A percentile compares a stretch with the other conserved stretches of the same genome.
Evolutionary conservation across 805 yeast genomes (phyloP).

Genomic region (Wickerhamiella hasegawae): DNA sequence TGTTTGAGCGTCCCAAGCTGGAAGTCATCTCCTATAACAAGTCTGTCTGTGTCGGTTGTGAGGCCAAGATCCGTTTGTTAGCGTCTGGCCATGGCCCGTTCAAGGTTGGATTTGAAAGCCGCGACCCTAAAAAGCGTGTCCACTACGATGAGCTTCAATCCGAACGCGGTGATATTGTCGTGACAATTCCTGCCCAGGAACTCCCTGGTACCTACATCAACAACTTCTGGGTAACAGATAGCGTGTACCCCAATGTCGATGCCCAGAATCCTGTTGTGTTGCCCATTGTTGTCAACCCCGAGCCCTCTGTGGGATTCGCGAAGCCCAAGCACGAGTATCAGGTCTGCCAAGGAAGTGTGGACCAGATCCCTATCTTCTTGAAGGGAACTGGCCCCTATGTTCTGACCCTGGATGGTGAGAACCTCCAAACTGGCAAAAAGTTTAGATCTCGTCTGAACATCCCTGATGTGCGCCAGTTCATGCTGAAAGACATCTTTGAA

Average conservation of each 20-base stretch:
- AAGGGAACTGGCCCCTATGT: slow-evolving; percentile 48
- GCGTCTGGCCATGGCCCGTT: slow-evolving; percentile 16
- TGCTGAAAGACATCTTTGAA: slow-evolving; percentile 31
- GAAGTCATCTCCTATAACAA: slow-evolving; percentile 20
- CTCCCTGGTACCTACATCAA: slow-evolving; percentile 9
- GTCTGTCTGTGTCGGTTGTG: neutral
- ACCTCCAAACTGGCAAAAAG: slow-evolving; percentile 40
- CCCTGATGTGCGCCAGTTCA: slow-evolving; percentile 25
- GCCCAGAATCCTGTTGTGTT: slow-evolving; percentile 2
- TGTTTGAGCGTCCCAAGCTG: slow-evolving; percentile 32
- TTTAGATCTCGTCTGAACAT: slow-evolving; percentile 31
- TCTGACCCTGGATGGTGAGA: slow-evolving; percentile 40
- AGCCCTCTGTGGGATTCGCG: slow-evolving; percentile 36
- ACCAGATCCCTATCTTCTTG: slow-evolving; percentile 35
- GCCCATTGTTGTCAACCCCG: slow-evolving; percentile 8
- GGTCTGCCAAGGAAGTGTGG: slow-evolving; percentile 31
- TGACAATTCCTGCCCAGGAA: neutral
- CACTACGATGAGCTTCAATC: slow-evolving; percentile 1
- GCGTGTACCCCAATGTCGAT: slow-evolving; percentile 11
- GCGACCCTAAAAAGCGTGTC: slow-evolving; percentile 10
- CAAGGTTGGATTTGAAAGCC: slow-evolving; percentile 11
- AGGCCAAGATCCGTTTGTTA: neutral
- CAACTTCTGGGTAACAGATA: slow-evolving; percentile 13
- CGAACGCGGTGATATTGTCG: neutral
- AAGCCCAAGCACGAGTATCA: slow-evolving; percentile 33